Evolutionary conservation across 306 rosid genomes (phyloP).

Genomic region (Medicago lupulina): DNA sequence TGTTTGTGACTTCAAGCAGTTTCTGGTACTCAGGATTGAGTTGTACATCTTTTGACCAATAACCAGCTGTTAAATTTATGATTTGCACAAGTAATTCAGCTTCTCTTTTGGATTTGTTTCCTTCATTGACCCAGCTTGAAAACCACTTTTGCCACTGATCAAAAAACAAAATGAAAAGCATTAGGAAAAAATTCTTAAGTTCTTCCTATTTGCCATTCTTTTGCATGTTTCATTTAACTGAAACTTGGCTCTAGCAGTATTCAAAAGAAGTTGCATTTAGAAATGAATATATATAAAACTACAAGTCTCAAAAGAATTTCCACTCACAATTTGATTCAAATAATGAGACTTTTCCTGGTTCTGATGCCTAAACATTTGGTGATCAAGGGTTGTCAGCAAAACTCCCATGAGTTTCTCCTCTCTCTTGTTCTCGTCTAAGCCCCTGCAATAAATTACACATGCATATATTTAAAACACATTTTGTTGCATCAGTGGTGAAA

Average conservation of each 20-base stretch:
- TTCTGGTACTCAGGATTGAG: slow-evolving; percentile 48
- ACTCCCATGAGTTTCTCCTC: slow-evolving; percentile 56
- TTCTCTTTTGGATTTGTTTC: slow-evolving; percentile 50
- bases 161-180: neutral
- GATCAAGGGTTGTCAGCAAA: slow-evolving; percentile 60
- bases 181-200: neutral
- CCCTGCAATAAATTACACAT: slow-evolving; percentile 49
- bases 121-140: slow-evolving; percentile 65
- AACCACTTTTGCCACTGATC: slow-evolving; percentile 80
- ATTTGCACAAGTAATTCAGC: slow-evolving; percentile 66
- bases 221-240: slow-evolving; percentile 4
- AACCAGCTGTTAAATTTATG: slow-evolving; percentile 63
- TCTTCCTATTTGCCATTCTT: neutral
- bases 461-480: slow-evolving; percentile 6
- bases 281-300: slow-evolving; percentile 9
- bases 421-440: slow-evolving; percentile 39
- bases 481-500: neutral
- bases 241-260: neutral
- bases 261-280: neutral
- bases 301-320: slow-evolving; percentile 6
- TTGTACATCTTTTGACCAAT: slow-evolving; percentile 52
- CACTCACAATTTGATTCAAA: slow-evolving; percentile 69
- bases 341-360: slow-evolving; percentile 58
- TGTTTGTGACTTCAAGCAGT: slow-evolving; percentile 59
- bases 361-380: slow-evolving; percentile 47